These are phyloP conservation scores for Vigna nakashimae DNA, from an alignment of 306 rosid genomes.

Conservation along the genomic window DNA sequence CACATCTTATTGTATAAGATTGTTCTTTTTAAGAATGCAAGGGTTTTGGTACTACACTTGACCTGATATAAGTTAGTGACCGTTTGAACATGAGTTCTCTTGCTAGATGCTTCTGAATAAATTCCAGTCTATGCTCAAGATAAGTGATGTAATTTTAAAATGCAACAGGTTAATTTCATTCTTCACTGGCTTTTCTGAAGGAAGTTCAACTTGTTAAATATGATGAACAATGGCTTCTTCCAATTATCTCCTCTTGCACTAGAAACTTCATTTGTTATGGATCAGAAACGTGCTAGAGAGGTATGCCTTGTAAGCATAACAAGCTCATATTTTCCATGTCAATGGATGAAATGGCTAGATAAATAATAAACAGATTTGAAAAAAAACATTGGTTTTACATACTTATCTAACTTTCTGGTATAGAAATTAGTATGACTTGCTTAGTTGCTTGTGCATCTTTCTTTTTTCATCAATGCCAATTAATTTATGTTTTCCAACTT, in stretches of 20 bases:
- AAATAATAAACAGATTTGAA: slow-evolving; percentile 2
- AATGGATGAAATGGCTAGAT: slow-evolving; percentile 34
- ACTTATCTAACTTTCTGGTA: not conserved
- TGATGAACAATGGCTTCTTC: slow-evolving; percentile 46
- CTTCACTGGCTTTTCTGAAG: slow-evolving; percentile 53
- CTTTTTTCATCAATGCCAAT: not conserved
- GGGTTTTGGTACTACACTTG: slow-evolving; percentile 1
- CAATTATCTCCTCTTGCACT: slow-evolving; percentile 50
- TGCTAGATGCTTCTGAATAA: slow-evolving; percentile 35
- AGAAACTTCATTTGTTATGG: slow-evolving; percentile 52
- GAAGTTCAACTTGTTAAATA: slow-evolving; percentile 56
- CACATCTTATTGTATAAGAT: not conserved
- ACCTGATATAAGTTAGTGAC: not conserved
- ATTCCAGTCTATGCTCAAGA: slow-evolving; percentile 41
- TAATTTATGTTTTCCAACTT: slow-evolving; percentile 39
- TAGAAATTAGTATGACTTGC: slow-evolving; percentile 30
- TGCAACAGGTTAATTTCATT: slow-evolving; percentile 52
- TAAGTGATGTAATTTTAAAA: slow-evolving; percentile 45
- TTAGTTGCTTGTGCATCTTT: slow-evolving; percentile 32
- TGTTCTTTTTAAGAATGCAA: not conserved
- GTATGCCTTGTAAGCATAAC: slow-evolving; percentile 44
- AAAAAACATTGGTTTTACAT: not conserved
- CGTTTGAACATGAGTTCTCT: slow-evolving; percentile 13
- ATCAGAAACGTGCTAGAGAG: slow-evolving; percentile 55
- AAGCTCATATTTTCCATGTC: slow-evolving; percentile 34